Conservation (phyloP, 2,329 filamentous ascomycete species). For the Calonectria crousiana region DNA sequence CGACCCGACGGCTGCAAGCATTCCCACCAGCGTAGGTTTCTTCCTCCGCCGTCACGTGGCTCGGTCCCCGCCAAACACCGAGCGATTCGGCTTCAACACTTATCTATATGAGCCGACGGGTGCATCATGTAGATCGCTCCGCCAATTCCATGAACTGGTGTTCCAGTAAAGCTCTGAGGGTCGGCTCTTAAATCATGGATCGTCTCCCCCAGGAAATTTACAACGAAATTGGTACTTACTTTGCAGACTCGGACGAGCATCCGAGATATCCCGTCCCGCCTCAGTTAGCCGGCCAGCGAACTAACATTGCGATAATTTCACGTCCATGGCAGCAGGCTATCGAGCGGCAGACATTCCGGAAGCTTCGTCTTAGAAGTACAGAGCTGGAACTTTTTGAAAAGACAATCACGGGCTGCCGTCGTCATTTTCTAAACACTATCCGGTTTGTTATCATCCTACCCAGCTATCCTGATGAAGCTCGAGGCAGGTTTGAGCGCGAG, state of each 20-base stretch:
- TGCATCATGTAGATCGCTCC: conserved; percentile 17
- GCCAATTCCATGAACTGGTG: conserved; percentile 21
- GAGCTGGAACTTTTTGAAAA: conserved; percentile 33
- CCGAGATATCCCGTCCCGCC: conserved; percentile 26
- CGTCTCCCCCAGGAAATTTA: conserved; percentile 33
- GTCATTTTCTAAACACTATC: conserved; percentile 32
- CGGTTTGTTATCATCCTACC: conserved; percentile 35
- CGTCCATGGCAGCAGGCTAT: conserved; percentile 37
- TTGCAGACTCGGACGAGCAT: conserved; percentile 26
- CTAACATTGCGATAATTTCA: conserved; percentile 36
- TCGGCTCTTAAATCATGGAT: conserved; percentile 25
- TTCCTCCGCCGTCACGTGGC: conserved; percentile 28
- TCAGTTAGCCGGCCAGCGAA: conserved; percentile 23
- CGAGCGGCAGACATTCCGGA: conserved; percentile 35
- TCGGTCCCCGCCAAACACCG: conserved; percentile 29
- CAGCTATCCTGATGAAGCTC: conserved; percentile 27
- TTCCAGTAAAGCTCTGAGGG: conserved; percentile 17
- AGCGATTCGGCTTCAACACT: conserved; percentile 22
- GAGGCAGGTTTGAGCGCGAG: conserved; percentile 36
- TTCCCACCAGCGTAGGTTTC: conserved; percentile 16
- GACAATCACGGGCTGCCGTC: conserved; percentile 29
- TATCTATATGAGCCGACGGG: conserved; percentile 28
- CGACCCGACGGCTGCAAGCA: conserved; percentile 16
- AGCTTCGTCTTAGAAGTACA: conserved; percentile 34
- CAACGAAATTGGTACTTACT: conserved; percentile 33